Evolutionary conservation across 164 flowering plant genomes (phyloP).

Genomic region (Platanus orientalis): DNA sequence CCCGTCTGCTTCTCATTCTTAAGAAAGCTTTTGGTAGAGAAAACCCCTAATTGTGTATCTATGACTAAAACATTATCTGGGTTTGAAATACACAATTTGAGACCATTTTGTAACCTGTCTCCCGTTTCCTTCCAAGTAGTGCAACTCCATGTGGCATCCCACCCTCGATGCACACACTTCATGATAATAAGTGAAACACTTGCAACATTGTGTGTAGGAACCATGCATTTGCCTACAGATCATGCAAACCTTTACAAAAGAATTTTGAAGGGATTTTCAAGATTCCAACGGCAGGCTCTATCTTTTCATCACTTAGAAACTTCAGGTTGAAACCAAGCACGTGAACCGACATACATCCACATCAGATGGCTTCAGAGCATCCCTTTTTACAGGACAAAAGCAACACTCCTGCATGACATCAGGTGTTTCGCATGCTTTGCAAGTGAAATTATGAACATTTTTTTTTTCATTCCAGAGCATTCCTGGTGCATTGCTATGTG

Average conservation of each 20-base stretch:
- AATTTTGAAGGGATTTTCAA: constrained; percentile 69
- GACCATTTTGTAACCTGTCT: constrained; percentile 79
- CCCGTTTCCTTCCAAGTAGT: constrained; percentile 76
- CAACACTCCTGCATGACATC: constrained; percentile 82
- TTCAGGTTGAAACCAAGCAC: constrained; percentile 99
- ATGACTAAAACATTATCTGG: constrained; percentile 78
- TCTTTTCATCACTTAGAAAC: constrained; percentile 80
- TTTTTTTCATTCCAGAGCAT: constrained; percentile 94
- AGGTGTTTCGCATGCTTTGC: constrained; percentile 96
- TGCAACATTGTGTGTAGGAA: constrained; percentile 89
- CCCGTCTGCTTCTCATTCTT: constrained; percentile 57
- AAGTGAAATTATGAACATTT: constrained; percentile 70
- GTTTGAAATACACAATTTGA: constrained; percentile 93
- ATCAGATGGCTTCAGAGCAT: constrained; percentile 96
- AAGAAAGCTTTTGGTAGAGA: constrained; percentile 64
- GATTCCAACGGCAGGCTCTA: constrained; percentile 98
- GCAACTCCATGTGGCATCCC: constrained; percentile 80
- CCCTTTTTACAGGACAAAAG: constrained; percentile 99
- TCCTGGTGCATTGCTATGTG: constrained; percentile 99
- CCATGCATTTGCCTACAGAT: constrained; percentile 97
- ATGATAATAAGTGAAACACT: constrained; percentile 90
- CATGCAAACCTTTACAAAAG: constrained; percentile 82
- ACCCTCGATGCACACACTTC: constrained; percentile 99
- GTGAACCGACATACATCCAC: constrained; percentile 87
- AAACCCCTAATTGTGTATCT: constrained; percentile 67